A percentile compares a stretch with the other conserved stretches of the same genome.
These are phyloP conservation scores for Rhynchospora breviuscula DNA, from an alignment of 176 grass and related monocot species.

Conservation along the genomic window DNA sequence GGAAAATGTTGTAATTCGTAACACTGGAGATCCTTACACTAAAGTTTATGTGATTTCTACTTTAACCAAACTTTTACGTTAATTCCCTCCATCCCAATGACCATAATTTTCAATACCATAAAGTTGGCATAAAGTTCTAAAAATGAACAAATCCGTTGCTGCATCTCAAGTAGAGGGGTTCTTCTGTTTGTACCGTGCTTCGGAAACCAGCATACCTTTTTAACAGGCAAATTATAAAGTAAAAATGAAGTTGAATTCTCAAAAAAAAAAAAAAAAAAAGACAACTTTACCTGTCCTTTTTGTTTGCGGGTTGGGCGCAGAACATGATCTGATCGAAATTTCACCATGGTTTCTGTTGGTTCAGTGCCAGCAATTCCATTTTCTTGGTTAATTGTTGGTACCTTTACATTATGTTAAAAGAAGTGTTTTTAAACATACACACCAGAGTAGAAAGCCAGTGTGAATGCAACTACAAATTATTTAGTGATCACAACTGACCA, in stretches of 20 bases:
- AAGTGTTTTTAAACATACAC: background rate
- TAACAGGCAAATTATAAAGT: background rate
- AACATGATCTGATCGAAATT: slow-evolving; percentile 61
- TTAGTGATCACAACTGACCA: background rate
- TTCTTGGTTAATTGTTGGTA: slow-evolving; percentile 73
- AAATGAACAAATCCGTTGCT: background rate
- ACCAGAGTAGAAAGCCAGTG: slow-evolving; percentile 10
- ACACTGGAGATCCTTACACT: background rate
- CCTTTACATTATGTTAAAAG: slow-evolving; percentile 34
- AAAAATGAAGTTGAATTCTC: background rate
- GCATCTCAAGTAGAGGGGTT: background rate
- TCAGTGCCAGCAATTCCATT: slow-evolving; percentile 44
- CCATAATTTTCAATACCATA: background rate
- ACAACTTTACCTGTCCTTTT: slow-evolving; percentile 40
- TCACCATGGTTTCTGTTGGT: slow-evolving; percentile 69
- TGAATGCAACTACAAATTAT: background rate
- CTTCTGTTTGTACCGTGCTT: background rate
- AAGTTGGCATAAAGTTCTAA: background rate
- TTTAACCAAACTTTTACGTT: background rate
- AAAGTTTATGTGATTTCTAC: background rate
- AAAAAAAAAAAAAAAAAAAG: background rate
- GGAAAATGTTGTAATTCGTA: background rate
- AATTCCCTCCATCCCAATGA: background rate
- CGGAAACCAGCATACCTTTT: background rate
- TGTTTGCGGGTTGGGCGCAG: slow-evolving; percentile 50